phyloP scores from a whole-genome alignment of 1,284 basidiomycete species.

The Ceratobasidium sp. region DNA sequence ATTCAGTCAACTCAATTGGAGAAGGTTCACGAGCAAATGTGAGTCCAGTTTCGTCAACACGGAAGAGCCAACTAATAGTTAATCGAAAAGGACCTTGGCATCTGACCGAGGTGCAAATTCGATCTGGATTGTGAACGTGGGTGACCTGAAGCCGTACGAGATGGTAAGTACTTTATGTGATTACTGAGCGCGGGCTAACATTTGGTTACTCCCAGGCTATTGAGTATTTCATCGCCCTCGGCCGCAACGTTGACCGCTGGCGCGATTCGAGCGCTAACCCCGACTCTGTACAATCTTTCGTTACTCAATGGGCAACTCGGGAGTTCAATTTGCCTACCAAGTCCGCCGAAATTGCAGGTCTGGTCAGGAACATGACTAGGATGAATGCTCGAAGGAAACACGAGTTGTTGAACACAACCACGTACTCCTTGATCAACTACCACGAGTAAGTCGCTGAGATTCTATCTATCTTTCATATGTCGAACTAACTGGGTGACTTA shows the following conservation, averaged over 20 bases:
- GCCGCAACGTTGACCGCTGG: slow-evolving; percentile 60
- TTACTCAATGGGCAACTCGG: slow-evolving; percentile 68
- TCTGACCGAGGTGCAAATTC: slow-evolving; percentile 48
- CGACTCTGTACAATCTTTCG: slow-evolving; percentile 65
- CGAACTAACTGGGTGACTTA: slow-evolving; percentile 46
- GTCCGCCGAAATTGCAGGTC: slow-evolving; percentile 59
- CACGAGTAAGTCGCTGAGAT: slow-evolving; percentile 64
- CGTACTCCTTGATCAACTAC: slow-evolving; percentile 71
- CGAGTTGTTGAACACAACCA: slow-evolving; percentile 70
- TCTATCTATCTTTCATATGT: neutral
- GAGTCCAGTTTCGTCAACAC: slow-evolving; percentile 45
- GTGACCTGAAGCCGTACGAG: slow-evolving; percentile 79
- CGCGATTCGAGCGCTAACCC: slow-evolving; percentile 59
- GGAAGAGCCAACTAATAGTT: slow-evolving; percentile 36
- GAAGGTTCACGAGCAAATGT: slow-evolving; percentile 46
- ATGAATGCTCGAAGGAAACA: slow-evolving; percentile 73
- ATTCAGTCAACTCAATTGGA: slow-evolving; percentile 47
- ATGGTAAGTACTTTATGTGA: slow-evolving; percentile 51
- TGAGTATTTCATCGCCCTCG: slow-evolving; percentile 74
- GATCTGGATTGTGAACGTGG: slow-evolving; percentile 60
- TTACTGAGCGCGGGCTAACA: neutral
- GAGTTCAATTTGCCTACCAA: slow-evolving; percentile 66
- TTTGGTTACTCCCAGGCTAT: slow-evolving; percentile 55
- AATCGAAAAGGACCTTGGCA: slow-evolving; percentile 41
- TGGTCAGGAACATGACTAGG: slow-evolving; percentile 68